Conservation (phyloP, 1,284 basidiomycete species). For the Tilletia indica region DNA sequence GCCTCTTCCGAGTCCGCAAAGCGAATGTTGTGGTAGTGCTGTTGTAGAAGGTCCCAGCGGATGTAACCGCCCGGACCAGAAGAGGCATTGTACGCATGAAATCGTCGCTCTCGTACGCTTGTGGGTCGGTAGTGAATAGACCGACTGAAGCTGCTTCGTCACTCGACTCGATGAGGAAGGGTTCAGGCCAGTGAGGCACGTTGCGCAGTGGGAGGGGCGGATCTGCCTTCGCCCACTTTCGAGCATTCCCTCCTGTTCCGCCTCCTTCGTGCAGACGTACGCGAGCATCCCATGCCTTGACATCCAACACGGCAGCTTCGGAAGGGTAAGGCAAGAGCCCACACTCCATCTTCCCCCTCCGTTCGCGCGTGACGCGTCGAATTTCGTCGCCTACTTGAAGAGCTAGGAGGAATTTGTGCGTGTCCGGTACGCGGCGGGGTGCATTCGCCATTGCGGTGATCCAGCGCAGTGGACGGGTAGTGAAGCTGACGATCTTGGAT, state of each 20-base stretch:
- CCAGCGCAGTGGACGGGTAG: background rate
- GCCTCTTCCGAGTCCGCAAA: background rate
- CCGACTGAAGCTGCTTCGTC: background rate
- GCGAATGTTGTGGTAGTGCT: conserved; percentile 7
- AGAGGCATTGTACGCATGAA: conserved; percentile 4
- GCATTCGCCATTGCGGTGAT: background rate
- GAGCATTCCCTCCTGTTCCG: background rate
- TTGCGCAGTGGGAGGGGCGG: background rate
- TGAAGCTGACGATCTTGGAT: too few relatives aligned
- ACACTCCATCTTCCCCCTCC: conserved; percentile 4
- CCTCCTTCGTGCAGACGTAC: background rate
- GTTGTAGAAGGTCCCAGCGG: conserved; percentile 15
- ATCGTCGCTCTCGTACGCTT: conserved; percentile 1
- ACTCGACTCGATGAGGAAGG: background rate
- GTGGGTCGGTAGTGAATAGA: background rate
- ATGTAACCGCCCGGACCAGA: conserved; percentile 3
- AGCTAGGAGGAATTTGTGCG: conserved; percentile 10
- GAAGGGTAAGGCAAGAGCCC: background rate
- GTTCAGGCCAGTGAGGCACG: conserved; percentile 12
- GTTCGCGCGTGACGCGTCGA: conserved; percentile 8
- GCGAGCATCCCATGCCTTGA: background rate
- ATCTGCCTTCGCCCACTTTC: conserved; percentile 4
- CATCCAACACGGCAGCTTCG: background rate
- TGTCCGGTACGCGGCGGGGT: background rate
- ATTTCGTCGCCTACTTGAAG: conserved; percentile 14